Percentiles rank a stretch among this genome's conserved stretches.
These are phyloP conservation scores for Pseudogymnoascus sp. DNA, from an alignment of 2,329 filamentous ascomycete species.

Conservation along the genomic window DNA sequence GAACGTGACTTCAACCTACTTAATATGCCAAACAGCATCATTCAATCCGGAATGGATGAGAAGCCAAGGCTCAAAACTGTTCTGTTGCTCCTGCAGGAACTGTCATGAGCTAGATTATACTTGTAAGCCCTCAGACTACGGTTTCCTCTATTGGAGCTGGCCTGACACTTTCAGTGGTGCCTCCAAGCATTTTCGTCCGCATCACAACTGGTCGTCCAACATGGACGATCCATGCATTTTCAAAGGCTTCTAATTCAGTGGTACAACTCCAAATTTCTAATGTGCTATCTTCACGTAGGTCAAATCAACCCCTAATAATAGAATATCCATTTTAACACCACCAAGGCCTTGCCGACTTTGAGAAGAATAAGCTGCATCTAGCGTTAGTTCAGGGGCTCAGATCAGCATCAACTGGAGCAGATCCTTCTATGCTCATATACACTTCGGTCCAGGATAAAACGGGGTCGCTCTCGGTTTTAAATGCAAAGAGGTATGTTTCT, in stretches of 20 bases:
- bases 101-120: constrained; percentile 7
- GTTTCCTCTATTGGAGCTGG: background rate
- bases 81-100: constrained; percentile 2
- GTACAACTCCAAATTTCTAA: background rate
- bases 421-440: constrained; percentile 11
- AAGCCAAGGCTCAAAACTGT: background rate
- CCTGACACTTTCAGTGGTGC: background rate
- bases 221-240: constrained; percentile 9
- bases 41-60: constrained; percentile 7
- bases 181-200: constrained; percentile 5
- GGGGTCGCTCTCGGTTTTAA: background rate
- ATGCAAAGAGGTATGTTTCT: background rate
- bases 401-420: constrained; percentile 6
- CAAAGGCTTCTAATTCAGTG: background rate
- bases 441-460: constrained; percentile 1
- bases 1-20: background rate
- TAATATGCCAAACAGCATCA: background rate
- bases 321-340: background rate
- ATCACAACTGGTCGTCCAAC: background rate
- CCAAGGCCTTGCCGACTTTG: background rate
- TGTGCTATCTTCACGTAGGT: background rate
- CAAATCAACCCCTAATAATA: background rate
- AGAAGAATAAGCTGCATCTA: background rate
- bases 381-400: constrained; percentile 10
- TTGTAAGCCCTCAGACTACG: background rate